Evolutionary conservation across 441 rosid genomes (phyloP).

Genomic region (Isatis lusitanica): DNA sequence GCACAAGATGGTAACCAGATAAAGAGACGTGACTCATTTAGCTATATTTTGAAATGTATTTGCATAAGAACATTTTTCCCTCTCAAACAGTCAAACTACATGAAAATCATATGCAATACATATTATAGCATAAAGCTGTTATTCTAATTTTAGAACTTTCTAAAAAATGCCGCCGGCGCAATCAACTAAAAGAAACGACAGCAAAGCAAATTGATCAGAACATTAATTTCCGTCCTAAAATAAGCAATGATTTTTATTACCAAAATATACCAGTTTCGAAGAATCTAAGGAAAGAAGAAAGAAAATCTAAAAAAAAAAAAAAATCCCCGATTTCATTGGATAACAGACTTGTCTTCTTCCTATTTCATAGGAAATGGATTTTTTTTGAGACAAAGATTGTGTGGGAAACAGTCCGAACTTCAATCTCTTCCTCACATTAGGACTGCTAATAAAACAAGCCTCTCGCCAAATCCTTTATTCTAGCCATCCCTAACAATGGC

Average conservation of each 20-base stretch:
- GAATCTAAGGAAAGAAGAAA: slow-evolving; percentile 23
- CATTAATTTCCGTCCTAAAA: slow-evolving; percentile 7
- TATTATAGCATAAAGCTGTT: not conserved
- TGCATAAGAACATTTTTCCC: not conserved
- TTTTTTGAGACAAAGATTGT: slow-evolving; percentile 33
- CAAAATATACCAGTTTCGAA: slow-evolving; percentile 1
- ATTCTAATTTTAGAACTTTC: slow-evolving; percentile 1
- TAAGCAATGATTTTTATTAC: not conserved
- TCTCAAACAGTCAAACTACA: not conserved
- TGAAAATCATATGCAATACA: slow-evolving; percentile 4
- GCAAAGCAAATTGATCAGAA: slow-evolving; percentile 11
- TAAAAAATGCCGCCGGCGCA: not conserved
- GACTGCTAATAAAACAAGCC: slow-evolving; percentile 34
- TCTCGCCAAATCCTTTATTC: slow-evolving; percentile 32
- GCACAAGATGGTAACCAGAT: not conserved
- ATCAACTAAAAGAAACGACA: slow-evolving; percentile 9
- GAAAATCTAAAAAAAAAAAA: slow-evolving; percentile 36
- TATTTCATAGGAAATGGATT: slow-evolving; percentile 20
- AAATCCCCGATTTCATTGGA: slow-evolving; percentile 8
- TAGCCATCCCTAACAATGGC: slow-evolving; percentile 36
- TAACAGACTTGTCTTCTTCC: slow-evolving; percentile 28
- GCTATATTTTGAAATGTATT: not conserved
- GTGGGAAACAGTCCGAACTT: slow-evolving; percentile 35
- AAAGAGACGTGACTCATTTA: not conserved
- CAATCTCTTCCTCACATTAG: slow-evolving; percentile 39